A percentile compares a stretch with the other conserved stretches of the same genome.
Evolutionary conservation across 2,329 filamentous ascomycete species (phyloP).

Genomic region (Lasiodiplodia citricola): DNA sequence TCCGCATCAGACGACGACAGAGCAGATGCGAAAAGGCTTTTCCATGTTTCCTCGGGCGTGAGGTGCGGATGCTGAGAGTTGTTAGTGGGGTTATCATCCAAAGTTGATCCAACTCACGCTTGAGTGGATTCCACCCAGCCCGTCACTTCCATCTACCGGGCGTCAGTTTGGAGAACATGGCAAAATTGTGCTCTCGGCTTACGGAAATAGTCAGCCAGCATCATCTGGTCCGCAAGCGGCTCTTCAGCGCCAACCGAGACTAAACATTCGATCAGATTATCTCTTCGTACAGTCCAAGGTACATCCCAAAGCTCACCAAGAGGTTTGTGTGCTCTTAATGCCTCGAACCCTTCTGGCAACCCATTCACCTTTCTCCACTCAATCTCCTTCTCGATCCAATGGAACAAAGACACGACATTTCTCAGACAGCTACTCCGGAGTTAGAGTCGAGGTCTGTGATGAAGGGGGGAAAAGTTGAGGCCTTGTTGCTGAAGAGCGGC

Average conservation of each 20-base stretch:
- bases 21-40: constrained; percentile 48
- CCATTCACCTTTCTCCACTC: constrained; percentile 78
- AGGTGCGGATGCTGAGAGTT: constrained; percentile 52
- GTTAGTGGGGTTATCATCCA: neutral
- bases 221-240: constrained; percentile 79
- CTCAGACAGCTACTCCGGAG: constrained; percentile 69
- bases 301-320: constrained; percentile 49
- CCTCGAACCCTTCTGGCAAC: constrained; percentile 71
- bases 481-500: neutral
- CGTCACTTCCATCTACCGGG: constrained; percentile 52
- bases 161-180: constrained; percentile 15
- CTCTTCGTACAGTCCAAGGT: neutral
- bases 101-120: constrained; percentile 40
- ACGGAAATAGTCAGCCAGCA: constrained; percentile 81
- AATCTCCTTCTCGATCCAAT: constrained; percentile 87
- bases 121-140: constrained; percentile 55
- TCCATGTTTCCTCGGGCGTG: constrained; percentile 55
- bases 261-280: constrained; percentile 9
- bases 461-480: neutral
- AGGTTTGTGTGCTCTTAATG: constrained; percentile 75
- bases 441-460: neutral
- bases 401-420: constrained; percentile 89
- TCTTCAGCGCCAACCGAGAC: constrained; percentile 87
- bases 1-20: constrained; percentile 39
- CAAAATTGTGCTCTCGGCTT: constrained; percentile 40